phyloP scores from a whole-genome alignment of 257 asterid genomes.

The Jasminum sambac region DNA sequence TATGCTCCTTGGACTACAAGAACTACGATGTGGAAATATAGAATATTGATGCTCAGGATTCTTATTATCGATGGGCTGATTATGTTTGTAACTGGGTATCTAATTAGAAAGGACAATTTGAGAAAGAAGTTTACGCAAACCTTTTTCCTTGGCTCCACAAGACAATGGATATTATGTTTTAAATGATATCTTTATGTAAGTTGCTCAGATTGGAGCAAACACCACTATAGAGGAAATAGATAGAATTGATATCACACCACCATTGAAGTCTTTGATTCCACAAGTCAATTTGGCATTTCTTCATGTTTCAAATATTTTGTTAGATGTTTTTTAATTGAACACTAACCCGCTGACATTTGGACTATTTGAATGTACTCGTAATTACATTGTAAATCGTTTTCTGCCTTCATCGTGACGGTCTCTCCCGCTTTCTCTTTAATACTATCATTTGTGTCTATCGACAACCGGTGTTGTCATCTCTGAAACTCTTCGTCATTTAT shows the following conservation, averaged over 20 bases:
- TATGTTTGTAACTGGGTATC: conserved; percentile 87
- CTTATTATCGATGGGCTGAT: conserved; percentile 70
- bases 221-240: conserved; percentile 18
- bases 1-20: conserved; percentile 80
- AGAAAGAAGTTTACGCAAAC: conserved; percentile 72
- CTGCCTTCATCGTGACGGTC: too few relatives aligned
- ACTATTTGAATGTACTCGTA: too few relatives aligned
- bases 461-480: too few relatives aligned
- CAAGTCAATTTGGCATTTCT: too few relatives aligned
- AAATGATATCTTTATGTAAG: conserved; percentile 76
- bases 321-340: too few relatives aligned
- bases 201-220: conserved; percentile 60
- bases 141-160: conserved; percentile 94
- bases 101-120: conserved; percentile 73
- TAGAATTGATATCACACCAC: conserved; percentile 44
- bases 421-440: too few relatives aligned
- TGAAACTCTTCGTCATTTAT: too few relatives aligned
- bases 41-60: conserved; percentile 89
- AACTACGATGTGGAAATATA: conserved; percentile 89
- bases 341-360: too few relatives aligned
- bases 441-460: too few relatives aligned
- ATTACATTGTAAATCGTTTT: too few relatives aligned
- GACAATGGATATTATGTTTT: conserved; percentile 83
- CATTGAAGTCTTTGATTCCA: conserved; percentile 37
- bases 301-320: too few relatives aligned